Base-by-base conservation (phyloP, 2,329 filamentous ascomycete genomes). In the Diaporthe vexans region DNA sequence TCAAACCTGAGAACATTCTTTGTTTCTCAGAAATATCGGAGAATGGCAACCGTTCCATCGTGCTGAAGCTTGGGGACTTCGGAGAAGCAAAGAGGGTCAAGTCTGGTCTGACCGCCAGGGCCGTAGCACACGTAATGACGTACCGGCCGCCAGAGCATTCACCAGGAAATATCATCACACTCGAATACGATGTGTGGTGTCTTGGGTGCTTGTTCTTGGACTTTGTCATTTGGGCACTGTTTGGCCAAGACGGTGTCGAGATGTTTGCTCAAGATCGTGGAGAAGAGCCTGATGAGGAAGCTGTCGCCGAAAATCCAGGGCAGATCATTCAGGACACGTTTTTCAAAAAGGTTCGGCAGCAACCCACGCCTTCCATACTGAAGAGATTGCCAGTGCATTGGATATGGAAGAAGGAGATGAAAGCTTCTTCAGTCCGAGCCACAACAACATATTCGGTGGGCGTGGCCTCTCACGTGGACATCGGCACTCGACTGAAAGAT, bases 1-100 rank as follows among this genome's bases (percentile, higher is more conserved):
- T 71, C 21, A 71, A 71, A 4, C 26, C 68, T 2, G 54, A 51
- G 13, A 71, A 71, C 54, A 71, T 71, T 6, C 68, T 71, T 9
- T 71, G 68, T 35, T 71, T 71, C 7, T 3, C 2, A 0, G 9
- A 13, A 11, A 17, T 29, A 29, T 29, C 29, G 29, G 29, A 29
- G 3, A 29, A 29, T 29, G 29, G 29, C 29, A 29, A 17, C 10
- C 24, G 11, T 3, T 0, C 1, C 0, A 24, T 59, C 1, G 19
- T n/a, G 3, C 19, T 71, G 19, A 71, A 59, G 54, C 48, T 71
- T 37, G 54, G 54, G 13, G 68, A 71, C 15, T 71, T 71, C 17
- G 68, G 68, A n/a, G 68, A 71, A 15, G 54, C 68, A 3, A 7
- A 43, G 9, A 8, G 6, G 1, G 0, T 70, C 26, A 3, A 33